Evolutionary conservation across 2,329 filamentous ascomycete species (phyloP).

Genomic region (Nemania sp.): DNA sequence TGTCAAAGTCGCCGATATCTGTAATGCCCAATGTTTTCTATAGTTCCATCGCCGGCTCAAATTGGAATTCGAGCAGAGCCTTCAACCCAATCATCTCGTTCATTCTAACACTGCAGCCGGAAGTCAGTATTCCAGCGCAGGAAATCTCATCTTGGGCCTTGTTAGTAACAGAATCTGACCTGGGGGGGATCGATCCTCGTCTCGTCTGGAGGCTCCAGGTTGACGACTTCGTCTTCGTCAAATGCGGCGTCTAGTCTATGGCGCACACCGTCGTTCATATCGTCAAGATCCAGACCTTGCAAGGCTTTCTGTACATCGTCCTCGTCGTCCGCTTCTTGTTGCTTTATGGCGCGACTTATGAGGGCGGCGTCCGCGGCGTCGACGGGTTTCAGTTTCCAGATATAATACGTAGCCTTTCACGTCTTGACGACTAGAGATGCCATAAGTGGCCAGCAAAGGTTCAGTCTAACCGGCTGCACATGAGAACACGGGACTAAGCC

Average conservation of each 20-base stretch:
- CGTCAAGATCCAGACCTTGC: background rate
- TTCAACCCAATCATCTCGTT: too few relatives aligned
- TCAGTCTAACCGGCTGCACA: background rate
- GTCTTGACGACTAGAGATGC: background rate
- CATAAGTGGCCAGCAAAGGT: background rate
- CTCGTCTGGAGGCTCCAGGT: too few relatives aligned
- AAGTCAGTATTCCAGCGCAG: too few relatives aligned
- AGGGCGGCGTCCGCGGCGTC: background rate
- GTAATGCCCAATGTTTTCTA: background rate
- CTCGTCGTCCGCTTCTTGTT: background rate
- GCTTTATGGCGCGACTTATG: constrained; percentile 1
- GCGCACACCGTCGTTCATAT: background rate
- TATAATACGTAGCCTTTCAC: background rate
- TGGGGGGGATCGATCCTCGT: background rate
- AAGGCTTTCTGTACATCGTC: background rate
- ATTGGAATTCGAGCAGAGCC: background rate
- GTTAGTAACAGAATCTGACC: background rate
- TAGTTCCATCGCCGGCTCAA: background rate
- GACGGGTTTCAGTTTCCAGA: background rate
- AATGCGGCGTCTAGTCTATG: background rate
- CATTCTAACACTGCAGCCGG: too few relatives aligned
- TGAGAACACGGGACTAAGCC: background rate
- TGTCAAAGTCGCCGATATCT: background rate
- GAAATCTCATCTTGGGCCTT: too few relatives aligned
- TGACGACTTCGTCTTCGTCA: background rate